Percentiles rank a stretch among this genome's conserved stretches.
Conservation (phyloP, 2,329 filamentous ascomycete genomes). For the Grosmannia huntii region DNA sequence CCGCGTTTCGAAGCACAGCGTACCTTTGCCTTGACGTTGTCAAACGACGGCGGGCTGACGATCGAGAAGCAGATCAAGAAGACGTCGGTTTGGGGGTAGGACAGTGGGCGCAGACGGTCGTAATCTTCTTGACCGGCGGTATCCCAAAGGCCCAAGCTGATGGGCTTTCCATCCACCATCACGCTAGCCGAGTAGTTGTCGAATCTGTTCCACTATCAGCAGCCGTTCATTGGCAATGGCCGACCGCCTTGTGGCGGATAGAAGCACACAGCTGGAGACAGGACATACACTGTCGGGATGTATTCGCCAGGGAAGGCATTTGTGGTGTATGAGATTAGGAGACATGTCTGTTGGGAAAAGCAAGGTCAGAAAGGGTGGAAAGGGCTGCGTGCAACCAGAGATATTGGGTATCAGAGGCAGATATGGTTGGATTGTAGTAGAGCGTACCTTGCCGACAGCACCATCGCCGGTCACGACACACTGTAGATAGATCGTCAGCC, state of each 20-base stretch:
- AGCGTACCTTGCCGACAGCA: constrained; percentile 89
- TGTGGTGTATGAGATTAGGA: constrained; percentile 97
- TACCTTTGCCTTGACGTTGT: constrained; percentile 98
- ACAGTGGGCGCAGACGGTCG: constrained; percentile 84
- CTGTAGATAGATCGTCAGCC: constrained; percentile 29
- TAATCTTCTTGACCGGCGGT: constrained; percentile 98
- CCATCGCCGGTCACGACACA: constrained; percentile 98
- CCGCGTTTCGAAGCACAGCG: constrained; percentile 13
- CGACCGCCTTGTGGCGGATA: not conserved
- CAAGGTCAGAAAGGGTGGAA: not conserved
- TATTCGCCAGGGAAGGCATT: constrained; percentile 99
- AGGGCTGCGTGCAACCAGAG: too few relatives aligned
- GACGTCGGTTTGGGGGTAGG: constrained; percentile 96
- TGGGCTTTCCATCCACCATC: constrained; percentile 96
- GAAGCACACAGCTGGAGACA: not conserved
- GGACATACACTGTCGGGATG: constrained; percentile 85
- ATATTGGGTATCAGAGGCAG: not conserved
- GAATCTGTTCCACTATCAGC: constrained; percentile 45
- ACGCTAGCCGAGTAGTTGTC: constrained; percentile 99
- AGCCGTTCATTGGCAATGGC: not conserved
- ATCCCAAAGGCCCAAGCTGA: constrained; percentile 95
- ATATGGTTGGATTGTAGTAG: not conserved
- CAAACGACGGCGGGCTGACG: constrained; percentile 92
- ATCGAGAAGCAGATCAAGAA: constrained; percentile 98
- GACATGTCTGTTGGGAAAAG: constrained; percentile 60